Evolutionary conservation across 345 rosid genomes (phyloP).

Genomic region (Sisymbrium altissimum): DNA sequence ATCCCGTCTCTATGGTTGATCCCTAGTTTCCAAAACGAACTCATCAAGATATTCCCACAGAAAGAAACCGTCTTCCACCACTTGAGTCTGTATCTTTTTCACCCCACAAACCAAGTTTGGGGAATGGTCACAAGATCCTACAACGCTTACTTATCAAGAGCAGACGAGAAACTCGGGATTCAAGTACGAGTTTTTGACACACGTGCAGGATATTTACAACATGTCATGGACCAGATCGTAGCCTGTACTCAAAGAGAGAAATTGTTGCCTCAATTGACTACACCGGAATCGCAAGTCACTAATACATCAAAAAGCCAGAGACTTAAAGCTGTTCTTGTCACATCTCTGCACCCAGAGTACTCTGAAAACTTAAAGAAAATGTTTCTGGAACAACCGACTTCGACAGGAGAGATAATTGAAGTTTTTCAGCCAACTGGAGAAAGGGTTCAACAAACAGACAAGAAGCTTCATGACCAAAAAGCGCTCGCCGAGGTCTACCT

Average conservation of each 20-base stretch:
- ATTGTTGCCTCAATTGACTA: constrained; percentile 18
- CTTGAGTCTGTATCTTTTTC: constrained; percentile 34
- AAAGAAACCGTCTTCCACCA: constrained; percentile 37
- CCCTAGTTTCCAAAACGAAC: constrained; percentile 13
- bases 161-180: constrained; percentile 31
- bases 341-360: constrained; percentile 32
- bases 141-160: constrained; percentile 23
- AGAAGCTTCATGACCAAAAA: constrained; percentile 34
- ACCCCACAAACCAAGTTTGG: constrained; percentile 42
- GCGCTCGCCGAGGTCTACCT: constrained; percentile 38
- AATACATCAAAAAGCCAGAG: neutral
- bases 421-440: constrained; percentile 41
- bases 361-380: constrained; percentile 2
- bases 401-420: constrained; percentile 23
- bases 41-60: constrained; percentile 24
- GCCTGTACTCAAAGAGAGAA: constrained; percentile 29
- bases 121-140: constrained; percentile 29
- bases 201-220: neutral
- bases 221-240: constrained; percentile 31
- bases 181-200: constrained; percentile 25
- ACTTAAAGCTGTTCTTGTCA: constrained; percentile 34
- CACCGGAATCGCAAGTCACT: neutral
- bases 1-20: constrained; percentile 33
- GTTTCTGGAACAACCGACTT: constrained; percentile 12
- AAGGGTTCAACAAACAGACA: constrained; percentile 21